phyloP scores from a whole-genome alignment of 805 yeast species.

The Candida orba region DNA sequence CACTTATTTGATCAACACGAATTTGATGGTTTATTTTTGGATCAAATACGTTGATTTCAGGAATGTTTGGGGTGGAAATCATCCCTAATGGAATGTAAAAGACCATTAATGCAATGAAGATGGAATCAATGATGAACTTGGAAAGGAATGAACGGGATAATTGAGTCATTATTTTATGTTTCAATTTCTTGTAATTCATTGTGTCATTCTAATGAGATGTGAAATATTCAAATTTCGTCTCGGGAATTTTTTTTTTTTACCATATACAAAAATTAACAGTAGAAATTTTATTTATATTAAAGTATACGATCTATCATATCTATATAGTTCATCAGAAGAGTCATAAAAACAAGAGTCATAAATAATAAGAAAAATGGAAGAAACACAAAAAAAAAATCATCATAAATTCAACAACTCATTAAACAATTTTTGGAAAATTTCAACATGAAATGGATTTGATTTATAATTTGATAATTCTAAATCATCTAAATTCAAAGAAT shows the following conservation, averaged over 20 bases:
- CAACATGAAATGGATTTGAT: constrained; percentile 23
- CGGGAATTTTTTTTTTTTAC: background rate
- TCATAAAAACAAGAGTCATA: too few relatives aligned
- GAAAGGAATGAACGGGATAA: constrained; percentile 1
- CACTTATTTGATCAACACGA: constrained; percentile 4
- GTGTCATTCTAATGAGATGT: background rate
- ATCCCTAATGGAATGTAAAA: constrained; percentile 2
- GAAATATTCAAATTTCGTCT: background rate
- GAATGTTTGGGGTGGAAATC: constrained; percentile 4
- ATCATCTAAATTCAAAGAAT: constrained; percentile 8
- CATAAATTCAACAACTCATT: constrained; percentile 8
- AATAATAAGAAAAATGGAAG: too few relatives aligned
- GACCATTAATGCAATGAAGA: constrained; percentile 1
- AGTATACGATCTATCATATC: background rate
- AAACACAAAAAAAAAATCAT: background rate
- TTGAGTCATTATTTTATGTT: constrained; percentile 1
- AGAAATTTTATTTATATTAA: constrained; percentile 1
- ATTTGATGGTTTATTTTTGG: constrained; percentile 6
- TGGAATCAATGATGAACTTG: constrained; percentile 2
- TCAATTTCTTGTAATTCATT: background rate
- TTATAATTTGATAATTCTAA: constrained; percentile 8
- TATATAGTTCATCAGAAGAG: too few relatives aligned
- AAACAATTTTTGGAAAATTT: constrained; percentile 13
- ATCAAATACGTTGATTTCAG: constrained; percentile 8
- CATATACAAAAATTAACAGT: background rate